These are phyloP conservation scores for Phialophora expanda DNA, from an alignment of 2,329 filamentous ascomycete genomes.

Conservation along the genomic window DNA sequence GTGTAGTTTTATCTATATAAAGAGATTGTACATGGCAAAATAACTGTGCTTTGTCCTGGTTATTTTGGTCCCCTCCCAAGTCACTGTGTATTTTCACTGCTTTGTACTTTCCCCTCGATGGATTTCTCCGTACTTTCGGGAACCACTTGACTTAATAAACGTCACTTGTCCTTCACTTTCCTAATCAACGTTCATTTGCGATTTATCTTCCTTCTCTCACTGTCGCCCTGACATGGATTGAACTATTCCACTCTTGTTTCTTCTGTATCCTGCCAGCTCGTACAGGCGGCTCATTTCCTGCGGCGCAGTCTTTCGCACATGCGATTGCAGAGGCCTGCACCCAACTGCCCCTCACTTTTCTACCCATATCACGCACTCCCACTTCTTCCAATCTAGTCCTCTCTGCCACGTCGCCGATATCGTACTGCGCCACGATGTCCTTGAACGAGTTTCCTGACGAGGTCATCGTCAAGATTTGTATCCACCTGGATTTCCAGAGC, in stretches of 20 bases:
- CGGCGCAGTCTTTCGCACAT: not conserved
- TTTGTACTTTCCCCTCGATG: conserved; percentile 4
- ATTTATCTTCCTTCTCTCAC: conserved; percentile 1
- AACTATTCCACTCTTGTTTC: not conserved
- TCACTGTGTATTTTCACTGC: not conserved
- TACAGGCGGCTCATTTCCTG: not conserved
- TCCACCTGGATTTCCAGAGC: conserved; percentile 31
- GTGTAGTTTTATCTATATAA: not conserved
- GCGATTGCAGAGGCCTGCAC: not conserved
- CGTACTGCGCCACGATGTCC: conserved; percentile 25
- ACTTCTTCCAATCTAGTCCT: not conserved
- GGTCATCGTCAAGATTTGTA: conserved; percentile 36
- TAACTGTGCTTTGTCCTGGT: not conserved
- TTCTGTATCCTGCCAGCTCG: not conserved
- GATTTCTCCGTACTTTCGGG: not conserved
- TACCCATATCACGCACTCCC: not conserved
- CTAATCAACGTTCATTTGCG: not conserved
- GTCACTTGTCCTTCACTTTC: conserved; percentile 4
- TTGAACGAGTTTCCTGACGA: conserved; percentile 35
- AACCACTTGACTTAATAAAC: not conserved
- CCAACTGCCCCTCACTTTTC: conserved; percentile 6
- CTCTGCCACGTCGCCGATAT: conserved; percentile 1
- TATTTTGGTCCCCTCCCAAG: not conserved
- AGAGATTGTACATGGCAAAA: not conserved
- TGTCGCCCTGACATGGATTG: not conserved